Evolutionary conservation across 1,139 yeast species (phyloP), one percentile per base, ranked within the genome.

Genomic region (Martiniozyma asiatica): DNA sequence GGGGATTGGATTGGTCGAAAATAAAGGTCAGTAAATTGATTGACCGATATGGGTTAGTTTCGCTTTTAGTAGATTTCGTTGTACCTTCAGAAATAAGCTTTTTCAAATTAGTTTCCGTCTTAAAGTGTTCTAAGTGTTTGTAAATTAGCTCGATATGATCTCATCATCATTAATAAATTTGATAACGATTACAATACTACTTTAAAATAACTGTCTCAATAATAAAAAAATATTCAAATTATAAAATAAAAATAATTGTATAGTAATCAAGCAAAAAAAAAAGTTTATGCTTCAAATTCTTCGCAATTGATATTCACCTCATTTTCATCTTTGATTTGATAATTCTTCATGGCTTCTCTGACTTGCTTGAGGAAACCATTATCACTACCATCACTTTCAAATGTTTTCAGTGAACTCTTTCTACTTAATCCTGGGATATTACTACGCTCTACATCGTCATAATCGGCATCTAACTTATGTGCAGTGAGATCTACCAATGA

Each of bases 401-500:
- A 14, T 8, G 53, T 48, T 27, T 47, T 46, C 7, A 37, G 25
- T 5, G 54, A 49, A 3, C 44, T 39, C 15, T 32, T 35, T 33
- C 56, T 45, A 24, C 51, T 50, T 25, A 52, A 30, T 3, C 53
- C 53, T 1, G 55, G 56, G 18, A 49, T 36, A 22, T 33, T 31
- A 18, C 43, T 42, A 16, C 36, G 29, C 12, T 12, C 34, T 17
- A 36, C 55, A 44, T 76, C 85, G 24, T 75, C 82, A 25, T 68
- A 79, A 34, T 69, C 71, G 45, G 77, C 56, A 42, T 77, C 85
- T 40, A 77, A 59, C 12, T 78, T 65, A 34, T 74, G 63, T 22
- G 78, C 75, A 2, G 87, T 75, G 45, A 77, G 58, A 40, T 72
- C 73, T 41, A 77, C 62, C 35, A 77, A 56, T 0, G 85, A 75